Evolutionary conservation across 2,329 filamentous ascomycete species (phyloP).

Genomic region (Alternaria triticimaculans): DNA sequence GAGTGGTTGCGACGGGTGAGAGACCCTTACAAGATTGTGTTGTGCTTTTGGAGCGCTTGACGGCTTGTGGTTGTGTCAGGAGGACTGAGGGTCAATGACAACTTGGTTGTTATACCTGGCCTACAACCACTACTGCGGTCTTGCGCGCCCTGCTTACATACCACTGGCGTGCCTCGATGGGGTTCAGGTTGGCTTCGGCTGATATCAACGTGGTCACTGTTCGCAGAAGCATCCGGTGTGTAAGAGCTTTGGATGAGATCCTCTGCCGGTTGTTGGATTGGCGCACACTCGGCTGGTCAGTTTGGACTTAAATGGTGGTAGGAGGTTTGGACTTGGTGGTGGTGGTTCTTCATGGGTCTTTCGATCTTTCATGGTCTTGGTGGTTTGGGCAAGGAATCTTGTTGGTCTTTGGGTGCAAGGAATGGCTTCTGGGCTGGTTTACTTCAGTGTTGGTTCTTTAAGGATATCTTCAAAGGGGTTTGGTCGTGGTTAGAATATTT

Average conservation of each 20-base stretch:
- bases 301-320: background rate
- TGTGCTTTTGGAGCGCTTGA: constrained; percentile 4
- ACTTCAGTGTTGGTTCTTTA: background rate
- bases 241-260: constrained; percentile 6
- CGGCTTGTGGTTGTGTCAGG: constrained; percentile 2
- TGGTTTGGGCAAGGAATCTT: background rate
- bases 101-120: constrained; percentile 2
- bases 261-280: background rate
- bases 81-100: constrained; percentile 1
- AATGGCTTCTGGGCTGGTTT: background rate
- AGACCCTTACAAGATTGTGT: background rate
- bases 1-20: constrained; percentile 1
- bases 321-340: background rate
- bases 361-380: background rate
- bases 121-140: background rate
- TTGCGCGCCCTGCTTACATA: background rate
- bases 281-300: background rate
- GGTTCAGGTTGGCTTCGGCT: constrained; percentile 2
- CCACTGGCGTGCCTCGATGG: constrained; percentile 4
- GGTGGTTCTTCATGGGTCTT: background rate
- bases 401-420: background rate
- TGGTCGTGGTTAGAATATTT: background rate
- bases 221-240: background rate
- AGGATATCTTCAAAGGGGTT: background rate
- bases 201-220: constrained; percentile 2